Percentiles rank a stretch among this genome's conserved stretches.
These are phyloP conservation scores for Trichoderma atrobrunneum DNA, from an alignment of 2,329 filamentous ascomycete genomes.

Conservation along the genomic window DNA sequence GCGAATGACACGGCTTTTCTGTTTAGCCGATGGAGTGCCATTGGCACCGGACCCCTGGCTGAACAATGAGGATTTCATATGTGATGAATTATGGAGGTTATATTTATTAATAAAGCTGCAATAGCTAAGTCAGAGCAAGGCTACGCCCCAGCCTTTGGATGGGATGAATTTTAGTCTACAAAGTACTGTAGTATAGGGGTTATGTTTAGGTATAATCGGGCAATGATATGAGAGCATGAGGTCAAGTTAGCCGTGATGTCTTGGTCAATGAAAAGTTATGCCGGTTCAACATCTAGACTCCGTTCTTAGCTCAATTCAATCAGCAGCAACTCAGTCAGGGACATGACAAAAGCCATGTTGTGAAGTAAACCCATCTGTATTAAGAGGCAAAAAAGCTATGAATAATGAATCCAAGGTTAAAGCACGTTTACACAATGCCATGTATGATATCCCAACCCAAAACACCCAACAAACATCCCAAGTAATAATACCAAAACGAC, in stretches of 20 bases:
- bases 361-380: neutral
- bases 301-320: too few species aligned
- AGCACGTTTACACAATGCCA: neutral
- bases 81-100: neutral
- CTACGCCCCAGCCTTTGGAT: too few species aligned
- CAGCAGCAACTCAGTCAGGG: neutral
- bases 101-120: too few species aligned
- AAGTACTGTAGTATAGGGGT: neutral
- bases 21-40: neutral
- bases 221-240: too few species aligned
- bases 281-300: neutral
- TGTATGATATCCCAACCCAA: neutral
- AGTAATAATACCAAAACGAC: neutral
- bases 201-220: neutral
- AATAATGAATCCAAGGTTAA: neutral
- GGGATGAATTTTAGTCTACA: neutral
- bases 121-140: too few species aligned
- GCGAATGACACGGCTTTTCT: neutral
- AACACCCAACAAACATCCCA: neutral
- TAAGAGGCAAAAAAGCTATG: neutral
- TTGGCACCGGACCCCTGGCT: neutral
- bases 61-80: neutral
- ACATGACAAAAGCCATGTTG: neutral
- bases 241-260: too few species aligned
- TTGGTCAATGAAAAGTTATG: neutral